Evolutionary conservation across 331 rosid species (phyloP).

Genomic region (Malus hybrid): DNA sequence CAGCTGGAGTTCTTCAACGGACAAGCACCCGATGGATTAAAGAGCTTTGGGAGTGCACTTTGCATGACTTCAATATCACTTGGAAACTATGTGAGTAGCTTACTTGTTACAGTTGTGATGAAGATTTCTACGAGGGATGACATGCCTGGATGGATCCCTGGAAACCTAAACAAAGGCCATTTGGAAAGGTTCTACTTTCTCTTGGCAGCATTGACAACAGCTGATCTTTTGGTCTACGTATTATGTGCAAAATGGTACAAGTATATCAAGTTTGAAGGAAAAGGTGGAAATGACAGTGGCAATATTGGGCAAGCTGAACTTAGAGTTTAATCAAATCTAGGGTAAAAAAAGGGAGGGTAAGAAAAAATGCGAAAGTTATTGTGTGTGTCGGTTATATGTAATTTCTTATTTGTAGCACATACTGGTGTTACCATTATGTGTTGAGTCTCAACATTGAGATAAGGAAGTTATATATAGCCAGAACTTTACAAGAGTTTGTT

Average conservation of each 20-base stretch:
- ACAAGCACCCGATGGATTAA: conserved; percentile 72
- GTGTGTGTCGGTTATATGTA: neutral
- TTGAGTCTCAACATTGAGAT: neutral
- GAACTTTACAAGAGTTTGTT: neutral
- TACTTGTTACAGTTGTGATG: conserved; percentile 72
- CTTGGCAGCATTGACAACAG: conserved; percentile 55
- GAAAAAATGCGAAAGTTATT: too few species aligned
- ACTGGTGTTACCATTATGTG: neutral
- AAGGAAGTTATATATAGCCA: neutral
- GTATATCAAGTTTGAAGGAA: conserved; percentile 51
- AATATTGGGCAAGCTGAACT: neutral
- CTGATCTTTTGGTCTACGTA: conserved; percentile 41
- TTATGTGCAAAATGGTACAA: conserved; percentile 66
- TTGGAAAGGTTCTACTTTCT: conserved; percentile 65
- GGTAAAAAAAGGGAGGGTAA: neutral
- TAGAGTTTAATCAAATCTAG: neutral
- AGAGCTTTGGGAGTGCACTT: conserved; percentile 86
- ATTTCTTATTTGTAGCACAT: neutral
- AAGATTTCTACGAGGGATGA: conserved; percentile 39
- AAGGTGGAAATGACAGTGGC: conserved; percentile 10
- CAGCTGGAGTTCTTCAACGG: conserved; percentile 75
- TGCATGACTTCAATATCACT: conserved; percentile 81
- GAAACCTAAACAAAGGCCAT: conserved; percentile 64
- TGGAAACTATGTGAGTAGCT: conserved; percentile 69
- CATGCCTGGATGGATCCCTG: conserved; percentile 76